Evolutionary conservation across 768 basidiomycete species (phyloP).

Genomic region (Suillus spraguei): DNA sequence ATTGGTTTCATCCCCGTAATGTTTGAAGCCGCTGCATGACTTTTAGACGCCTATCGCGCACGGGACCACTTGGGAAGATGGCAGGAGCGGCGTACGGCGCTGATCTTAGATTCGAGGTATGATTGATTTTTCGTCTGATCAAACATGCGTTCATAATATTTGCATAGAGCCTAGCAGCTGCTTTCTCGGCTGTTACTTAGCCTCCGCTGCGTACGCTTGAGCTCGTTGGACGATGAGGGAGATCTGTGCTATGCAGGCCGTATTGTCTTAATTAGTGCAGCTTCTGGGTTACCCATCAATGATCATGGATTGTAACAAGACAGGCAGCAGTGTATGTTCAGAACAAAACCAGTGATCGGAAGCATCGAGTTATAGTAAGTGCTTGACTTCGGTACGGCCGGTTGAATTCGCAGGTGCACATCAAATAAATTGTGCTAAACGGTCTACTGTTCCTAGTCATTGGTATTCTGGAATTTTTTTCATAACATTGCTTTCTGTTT

Average conservation of each 20-base stretch:
- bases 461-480: background rate
- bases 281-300: background rate
- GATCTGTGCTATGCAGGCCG: background rate
- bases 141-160: background rate
- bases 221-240: slow-evolving; percentile 38
- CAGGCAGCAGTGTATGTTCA: background rate
- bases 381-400: background rate
- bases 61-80: slow-evolving; percentile 47
- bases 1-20: slow-evolving; percentile 23
- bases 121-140: slow-evolving; percentile 11
- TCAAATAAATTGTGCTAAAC: background rate
- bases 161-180: slow-evolving; percentile 41
- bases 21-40: slow-evolving; percentile 24
- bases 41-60: too few species aligned
- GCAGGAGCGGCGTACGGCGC: slow-evolving; percentile 38
- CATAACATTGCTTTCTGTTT: background rate
- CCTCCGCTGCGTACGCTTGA: slow-evolving; percentile 52
- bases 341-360: too few species aligned
- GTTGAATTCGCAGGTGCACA: background rate
- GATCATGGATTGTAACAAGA: background rate
- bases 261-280: background rate
- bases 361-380: background rate
- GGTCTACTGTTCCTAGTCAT: background rate
- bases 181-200: slow-evolving; percentile 48
- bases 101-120: slow-evolving; percentile 58